Conservation (phyloP, 148 eudicot species). For the Amaranthus cruentus region DNA sequence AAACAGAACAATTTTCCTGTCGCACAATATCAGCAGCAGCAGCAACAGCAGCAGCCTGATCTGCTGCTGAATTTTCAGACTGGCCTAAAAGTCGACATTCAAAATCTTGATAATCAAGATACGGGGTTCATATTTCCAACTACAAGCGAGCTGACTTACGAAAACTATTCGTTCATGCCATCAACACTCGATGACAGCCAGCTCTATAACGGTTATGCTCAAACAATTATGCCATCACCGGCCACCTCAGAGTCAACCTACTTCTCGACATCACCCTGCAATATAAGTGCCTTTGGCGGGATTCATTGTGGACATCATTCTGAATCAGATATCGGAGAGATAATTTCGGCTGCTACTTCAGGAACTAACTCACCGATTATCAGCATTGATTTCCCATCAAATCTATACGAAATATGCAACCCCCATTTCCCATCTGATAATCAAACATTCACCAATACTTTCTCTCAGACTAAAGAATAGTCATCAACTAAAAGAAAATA, state of each 20-base stretch:
- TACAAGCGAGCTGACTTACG: conserved; percentile 20
- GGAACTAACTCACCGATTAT: conserved; percentile 64
- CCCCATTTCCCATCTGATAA: conserved; percentile 46
- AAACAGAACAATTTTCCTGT: conserved; percentile 25
- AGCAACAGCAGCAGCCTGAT: conserved; percentile 30
- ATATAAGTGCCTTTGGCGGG: conserved; percentile 35
- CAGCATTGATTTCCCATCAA: conserved; percentile 50
- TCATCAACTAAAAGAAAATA: not conserved
- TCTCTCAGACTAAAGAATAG: conserved; percentile 20
- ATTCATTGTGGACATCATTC: conserved; percentile 35
- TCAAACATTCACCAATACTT: conserved; percentile 35
- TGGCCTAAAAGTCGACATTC: conserved; percentile 43
- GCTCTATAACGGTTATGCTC: conserved; percentile 31
- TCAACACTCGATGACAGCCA: conserved; percentile 30
- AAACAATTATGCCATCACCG: conserved; percentile 41
- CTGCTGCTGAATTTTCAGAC: conserved; percentile 39
- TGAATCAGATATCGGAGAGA: conserved; percentile 49
- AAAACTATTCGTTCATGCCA: conserved; percentile 27
- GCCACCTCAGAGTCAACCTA: conserved; percentile 58
- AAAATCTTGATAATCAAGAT: conserved; percentile 34
- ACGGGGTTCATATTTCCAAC: conserved; percentile 38
- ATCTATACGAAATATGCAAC: conserved; percentile 35
- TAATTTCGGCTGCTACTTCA: conserved; percentile 60
- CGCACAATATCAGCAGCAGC: conserved; percentile 28
- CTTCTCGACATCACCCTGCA: conserved; percentile 46